Percentiles rank a stretch among this genome's conserved stretches.
Evolutionary conservation across 2,329 filamentous ascomycete genomes (phyloP).

Genomic region (Pseudovirgaria hyperparasitica): DNA sequence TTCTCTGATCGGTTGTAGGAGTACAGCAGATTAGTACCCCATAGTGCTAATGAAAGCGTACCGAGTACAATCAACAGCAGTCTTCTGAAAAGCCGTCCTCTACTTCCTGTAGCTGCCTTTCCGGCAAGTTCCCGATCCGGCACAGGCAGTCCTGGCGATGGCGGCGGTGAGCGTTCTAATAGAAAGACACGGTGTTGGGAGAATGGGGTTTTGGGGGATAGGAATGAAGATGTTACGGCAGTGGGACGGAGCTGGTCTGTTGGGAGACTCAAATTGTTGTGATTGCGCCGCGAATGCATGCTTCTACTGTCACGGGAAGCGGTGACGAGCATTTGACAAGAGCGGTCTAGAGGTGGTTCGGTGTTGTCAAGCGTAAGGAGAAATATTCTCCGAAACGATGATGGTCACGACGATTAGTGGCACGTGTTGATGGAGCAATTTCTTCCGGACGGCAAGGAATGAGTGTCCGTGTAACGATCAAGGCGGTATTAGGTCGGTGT

Average conservation of each 20-base stretch:
- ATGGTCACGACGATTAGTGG: background rate
- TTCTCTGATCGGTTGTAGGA: background rate
- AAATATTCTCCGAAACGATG: background rate
- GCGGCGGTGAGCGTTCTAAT: slow-evolving; percentile 54
- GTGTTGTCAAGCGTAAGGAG: no score
- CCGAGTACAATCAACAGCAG: slow-evolving; percentile 42
- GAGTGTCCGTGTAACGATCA: background rate
- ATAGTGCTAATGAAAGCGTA: slow-evolving; percentile 4
- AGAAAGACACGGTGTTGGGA: slow-evolving; percentile 42
- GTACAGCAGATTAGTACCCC: slow-evolving; percentile 1
- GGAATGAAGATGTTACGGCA: slow-evolving; percentile 18
- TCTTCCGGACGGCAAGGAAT: no score
- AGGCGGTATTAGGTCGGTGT: slow-evolving; percentile 2
- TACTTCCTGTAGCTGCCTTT: no score
- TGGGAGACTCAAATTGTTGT: slow-evolving; percentile 32
- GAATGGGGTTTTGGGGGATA: slow-evolving; percentile 17
- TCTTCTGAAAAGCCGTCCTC: slow-evolving; percentile 43
- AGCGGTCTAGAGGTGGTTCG: background rate
- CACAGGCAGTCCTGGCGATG: slow-evolving; percentile 59
- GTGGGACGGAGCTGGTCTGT: slow-evolving; percentile 22
- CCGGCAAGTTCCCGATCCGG: no score
- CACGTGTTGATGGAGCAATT: slow-evolving; percentile 3
- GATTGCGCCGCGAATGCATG: slow-evolving; percentile 35
- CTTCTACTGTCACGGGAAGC: slow-evolving; percentile 20
- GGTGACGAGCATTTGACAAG: slow-evolving; percentile 22